Base-by-base conservation (phyloP, 805 yeast genomes). In the Yarrowia sp. region DNA sequence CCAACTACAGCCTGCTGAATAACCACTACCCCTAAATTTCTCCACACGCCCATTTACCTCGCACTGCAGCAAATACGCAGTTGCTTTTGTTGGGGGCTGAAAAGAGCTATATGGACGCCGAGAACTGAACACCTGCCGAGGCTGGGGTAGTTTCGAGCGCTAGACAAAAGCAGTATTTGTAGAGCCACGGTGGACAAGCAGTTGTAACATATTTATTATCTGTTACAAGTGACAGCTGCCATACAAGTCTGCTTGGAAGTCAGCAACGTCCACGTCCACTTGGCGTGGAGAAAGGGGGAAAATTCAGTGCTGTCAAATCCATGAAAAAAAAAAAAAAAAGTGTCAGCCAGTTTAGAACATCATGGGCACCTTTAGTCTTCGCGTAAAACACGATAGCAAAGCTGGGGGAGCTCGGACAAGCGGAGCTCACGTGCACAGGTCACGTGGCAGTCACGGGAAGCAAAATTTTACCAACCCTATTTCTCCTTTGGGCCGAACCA, bases 401-500 rank as follows among this genome's bases (percentile, higher is more conserved):
- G 4, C 28, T 22, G 28, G 28, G 28, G 28, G 28, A 22, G 38
- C 38, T 11, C 38, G 38, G 38, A 35, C 38, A 11, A 8, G 8
- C 45, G 28, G 45, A 8, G 18, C 14, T 42, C 45, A 42, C 45
- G 45, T 42, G 45, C 17, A 35, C 10, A 35, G 28, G 45, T 18
- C 45, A 9, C 45, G 38, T 35, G 38, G 38, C 38, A 35, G 13
- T 35, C 38, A 35, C 38, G 13, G 38, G 38, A 35, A 35, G 38
- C 13, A 35, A 17, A 15, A 33, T 11, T 28, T 38, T 38, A 2
- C 36, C 36, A 51, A 51, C 60, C 15, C 60, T 51, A 51, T 38
- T 51, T 51, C 60, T 51, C 60, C 60, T 51, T 51, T 39, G 33
- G n/a, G 60, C 60, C 60, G 60, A 51, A 51, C 45, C 28, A 28